These are phyloP conservation scores for Cucumis cinereus DNA, from an alignment of 306 rosid species.

Conservation along the genomic window DNA sequence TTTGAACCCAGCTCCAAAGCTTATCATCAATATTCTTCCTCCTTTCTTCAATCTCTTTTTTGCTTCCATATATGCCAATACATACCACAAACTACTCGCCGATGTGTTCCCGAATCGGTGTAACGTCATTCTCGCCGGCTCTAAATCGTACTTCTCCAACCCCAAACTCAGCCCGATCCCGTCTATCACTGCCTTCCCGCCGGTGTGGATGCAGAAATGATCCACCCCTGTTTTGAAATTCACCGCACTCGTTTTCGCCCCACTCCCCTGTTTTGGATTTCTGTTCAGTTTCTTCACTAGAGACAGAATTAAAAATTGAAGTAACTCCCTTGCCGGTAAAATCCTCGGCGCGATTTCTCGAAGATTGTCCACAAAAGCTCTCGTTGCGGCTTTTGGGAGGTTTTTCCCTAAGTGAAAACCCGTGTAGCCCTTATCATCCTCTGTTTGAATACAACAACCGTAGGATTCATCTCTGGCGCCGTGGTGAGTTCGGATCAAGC, in stretches of 20 bases:
- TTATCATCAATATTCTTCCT: slow-evolving; percentile 1
- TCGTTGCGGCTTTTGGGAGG: slow-evolving; percentile 79
- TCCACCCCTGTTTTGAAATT: slow-evolving; percentile 13
- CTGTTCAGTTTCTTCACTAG: background rate
- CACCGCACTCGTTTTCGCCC: background rate
- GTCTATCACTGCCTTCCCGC: slow-evolving; percentile 15
- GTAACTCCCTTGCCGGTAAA: slow-evolving; percentile 52
- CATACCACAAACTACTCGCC: slow-evolving; percentile 14
- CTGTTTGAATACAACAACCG: slow-evolving; percentile 56
- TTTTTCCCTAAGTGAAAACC: slow-evolving; percentile 55
- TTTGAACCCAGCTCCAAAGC: slow-evolving; percentile 13
- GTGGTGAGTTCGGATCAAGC: slow-evolving; percentile 31
- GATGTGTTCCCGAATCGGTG: slow-evolving; percentile 15
- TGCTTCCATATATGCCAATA: slow-evolving; percentile 11
- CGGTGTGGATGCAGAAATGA: slow-evolving; percentile 16
- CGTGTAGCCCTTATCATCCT: slow-evolving; percentile 42
- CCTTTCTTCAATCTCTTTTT: slow-evolving; percentile 14
- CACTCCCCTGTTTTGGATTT: background rate
- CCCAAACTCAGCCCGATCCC: slow-evolving; percentile 4
- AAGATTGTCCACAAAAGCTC: slow-evolving; percentile 69
- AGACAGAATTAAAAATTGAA: slow-evolving; percentile 15
- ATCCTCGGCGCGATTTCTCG: slow-evolving; percentile 56
- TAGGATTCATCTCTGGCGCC: slow-evolving; percentile 66
- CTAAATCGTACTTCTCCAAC: slow-evolving; percentile 4
- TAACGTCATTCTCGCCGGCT: slow-evolving; percentile 12